Evolutionary conservation across 345 rosid species (phyloP).

Genomic region (Anacardium occidentale): DNA sequence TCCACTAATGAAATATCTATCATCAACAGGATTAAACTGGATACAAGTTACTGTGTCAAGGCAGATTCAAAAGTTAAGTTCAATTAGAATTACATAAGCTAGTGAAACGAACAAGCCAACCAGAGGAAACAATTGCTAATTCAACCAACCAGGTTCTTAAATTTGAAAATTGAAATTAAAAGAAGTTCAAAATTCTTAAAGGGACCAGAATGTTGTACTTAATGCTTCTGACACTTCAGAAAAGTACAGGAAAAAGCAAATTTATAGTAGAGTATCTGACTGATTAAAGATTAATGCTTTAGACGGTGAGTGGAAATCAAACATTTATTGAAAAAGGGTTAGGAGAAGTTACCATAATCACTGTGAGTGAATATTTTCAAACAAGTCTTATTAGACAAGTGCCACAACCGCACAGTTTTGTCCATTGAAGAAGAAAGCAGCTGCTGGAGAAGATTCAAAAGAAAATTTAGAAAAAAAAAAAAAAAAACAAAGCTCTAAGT

Average conservation of each 20-base stretch:
- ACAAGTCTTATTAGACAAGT: slow-evolving; percentile 77
- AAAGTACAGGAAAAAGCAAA: neutral
- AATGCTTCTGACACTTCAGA: neutral
- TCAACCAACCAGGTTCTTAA: neutral
- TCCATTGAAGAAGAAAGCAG: slow-evolving; percentile 98
- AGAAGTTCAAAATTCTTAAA: slow-evolving; percentile 9
- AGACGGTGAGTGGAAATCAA: neutral
- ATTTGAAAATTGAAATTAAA: neutral
- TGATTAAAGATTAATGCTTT: neutral
- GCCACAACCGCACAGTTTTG: slow-evolving; percentile 95
- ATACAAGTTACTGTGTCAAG: slow-evolving; percentile 87
- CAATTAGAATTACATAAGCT: slow-evolving; percentile 16
- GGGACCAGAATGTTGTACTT: neutral
- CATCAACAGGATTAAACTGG: slow-evolving; percentile 98
- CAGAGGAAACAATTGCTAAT: neutral
- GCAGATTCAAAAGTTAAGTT: slow-evolving; percentile 21
- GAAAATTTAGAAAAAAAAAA: no score
- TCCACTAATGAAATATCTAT: slow-evolving; percentile 94
- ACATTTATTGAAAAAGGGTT: slow-evolving; percentile 6
- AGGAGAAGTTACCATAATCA: slow-evolving; percentile 73
- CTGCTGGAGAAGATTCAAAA: slow-evolving; percentile 46
- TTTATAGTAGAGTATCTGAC: neutral
- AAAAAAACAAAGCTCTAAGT: no score
- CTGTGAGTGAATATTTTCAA: slow-evolving; percentile 88
- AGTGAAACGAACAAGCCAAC: slow-evolving; percentile 11